Conservation (phyloP, 306 rosid species). For the Abrus pulchellus region DNA sequence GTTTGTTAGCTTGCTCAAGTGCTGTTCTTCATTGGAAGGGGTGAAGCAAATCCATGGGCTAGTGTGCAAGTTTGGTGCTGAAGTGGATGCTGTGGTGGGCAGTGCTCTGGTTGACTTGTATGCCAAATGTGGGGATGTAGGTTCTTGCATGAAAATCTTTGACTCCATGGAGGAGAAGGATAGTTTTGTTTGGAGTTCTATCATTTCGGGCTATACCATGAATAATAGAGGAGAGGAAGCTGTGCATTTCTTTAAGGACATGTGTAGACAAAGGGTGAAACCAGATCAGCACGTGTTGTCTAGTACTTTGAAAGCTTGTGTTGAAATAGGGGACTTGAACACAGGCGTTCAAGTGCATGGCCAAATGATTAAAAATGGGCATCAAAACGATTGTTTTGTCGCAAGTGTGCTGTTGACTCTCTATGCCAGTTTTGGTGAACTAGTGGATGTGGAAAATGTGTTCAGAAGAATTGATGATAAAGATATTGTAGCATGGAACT, state of each 20-base stretch:
- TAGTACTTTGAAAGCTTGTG: slow-evolving; percentile 64
- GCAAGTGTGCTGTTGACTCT: slow-evolving; percentile 58
- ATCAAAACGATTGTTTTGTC: slow-evolving; percentile 54
- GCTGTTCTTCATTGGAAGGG: slow-evolving; percentile 54
- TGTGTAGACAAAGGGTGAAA: slow-evolving; percentile 59
- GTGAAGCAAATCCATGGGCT: slow-evolving; percentile 60
- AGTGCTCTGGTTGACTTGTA: slow-evolving; percentile 62
- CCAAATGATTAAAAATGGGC: slow-evolving; percentile 57
- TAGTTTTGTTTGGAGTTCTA: slow-evolving; percentile 62
- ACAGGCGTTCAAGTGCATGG: slow-evolving; percentile 61
- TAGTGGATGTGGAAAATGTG: slow-evolving; percentile 56
- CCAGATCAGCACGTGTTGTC: slow-evolving; percentile 61
- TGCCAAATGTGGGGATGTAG: slow-evolving; percentile 56
- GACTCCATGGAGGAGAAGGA: slow-evolving; percentile 64
- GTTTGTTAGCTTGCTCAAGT: slow-evolving; percentile 55
- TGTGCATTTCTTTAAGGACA: slow-evolving; percentile 52
- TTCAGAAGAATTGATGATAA: slow-evolving; percentile 52
- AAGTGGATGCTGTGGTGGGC: slow-evolving; percentile 57
- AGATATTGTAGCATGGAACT: slow-evolving; percentile 68
- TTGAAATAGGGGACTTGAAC: slow-evolving; percentile 51
- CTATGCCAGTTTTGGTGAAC: slow-evolving; percentile 54
- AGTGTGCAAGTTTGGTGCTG: slow-evolving; percentile 55
- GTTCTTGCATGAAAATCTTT: slow-evolving; percentile 55
- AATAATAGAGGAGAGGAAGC: slow-evolving; percentile 62
- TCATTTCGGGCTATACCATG: slow-evolving; percentile 58